Base-by-base conservation (phyloP, 768 basidiomycete genomes). In the Pulveroboletus sp. region DNA sequence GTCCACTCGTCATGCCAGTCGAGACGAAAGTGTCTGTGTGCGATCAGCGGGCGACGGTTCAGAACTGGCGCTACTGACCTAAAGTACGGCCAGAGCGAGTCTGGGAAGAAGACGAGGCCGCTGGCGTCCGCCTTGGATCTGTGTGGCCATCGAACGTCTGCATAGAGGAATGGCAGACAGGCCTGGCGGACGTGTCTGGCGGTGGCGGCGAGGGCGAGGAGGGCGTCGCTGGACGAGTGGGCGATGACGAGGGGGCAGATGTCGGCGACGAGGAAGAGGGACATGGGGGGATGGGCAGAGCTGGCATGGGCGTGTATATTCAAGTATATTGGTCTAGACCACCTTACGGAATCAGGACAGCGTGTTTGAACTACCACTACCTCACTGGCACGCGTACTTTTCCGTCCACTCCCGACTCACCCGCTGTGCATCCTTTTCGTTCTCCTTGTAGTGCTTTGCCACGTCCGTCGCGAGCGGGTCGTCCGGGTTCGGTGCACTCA, bases 381-480 rank as follows among this genome's bases (percentile, higher is more conserved):
- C 53, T 61, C 46, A 68, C 43, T 64, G 62, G 12, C 59, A 57
- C 25, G 95, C 95, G 63, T 87, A 97, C 66, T 83, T 81, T 73
- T 85, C 80, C 58, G 97, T 98, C 97, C 97, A 99, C 73, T 97
- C 92, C 66, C 81, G 81, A 67, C 91, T 92, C 51, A 97, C 92
- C 31, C 85, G 75, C 71, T 92, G 89, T 21, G 97, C 97, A 50
- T 87, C 94, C 68, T 82, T 80, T 77, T 97, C 92, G 66, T 98
- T 79, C 75, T 97, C 92, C 71, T 99, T 98, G 80, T 97, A 99
- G 64, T 98, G 94, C 69, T 97, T 94, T 24, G 97, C 97, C 16
- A 93, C 90, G 56, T 95, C 93, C 33, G 93, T 91, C 29, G 93
- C 93, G 23, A 95, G 80, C 5, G 93, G 93, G 63, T 95, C 93